phyloP scores from a whole-genome alignment of 345 rosid species.

The Euphorbia tirucalli region DNA sequence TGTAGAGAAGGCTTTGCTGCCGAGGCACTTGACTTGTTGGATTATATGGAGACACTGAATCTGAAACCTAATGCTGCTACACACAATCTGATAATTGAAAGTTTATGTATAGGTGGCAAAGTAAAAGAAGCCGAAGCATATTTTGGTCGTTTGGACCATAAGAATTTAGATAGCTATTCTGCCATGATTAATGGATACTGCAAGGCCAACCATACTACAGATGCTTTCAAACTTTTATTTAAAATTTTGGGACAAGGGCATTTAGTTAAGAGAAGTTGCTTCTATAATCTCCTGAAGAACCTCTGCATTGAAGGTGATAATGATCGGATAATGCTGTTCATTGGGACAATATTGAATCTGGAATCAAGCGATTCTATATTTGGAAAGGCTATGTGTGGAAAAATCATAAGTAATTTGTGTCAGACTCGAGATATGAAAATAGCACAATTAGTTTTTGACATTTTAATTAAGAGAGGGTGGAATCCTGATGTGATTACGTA shows the following conservation, averaged over 20 bases:
- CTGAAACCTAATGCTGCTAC: constrained; percentile 44
- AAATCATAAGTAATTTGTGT: constrained; percentile 47
- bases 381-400: constrained; percentile 39
- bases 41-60: constrained; percentile 38
- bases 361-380: constrained; percentile 45
- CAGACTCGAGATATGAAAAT: constrained; percentile 34
- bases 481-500: constrained; percentile 50
- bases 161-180: constrained; percentile 37
- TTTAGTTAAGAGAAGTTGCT: constrained; percentile 37
- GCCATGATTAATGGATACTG: constrained; percentile 68
- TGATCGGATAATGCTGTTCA: constrained; percentile 34
- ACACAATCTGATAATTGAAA: constrained; percentile 56
- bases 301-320: constrained; percentile 45
- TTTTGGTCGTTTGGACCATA: constrained; percentile 32
- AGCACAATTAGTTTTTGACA: constrained; percentile 46
- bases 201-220: constrained; percentile 35
- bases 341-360: constrained; percentile 39
- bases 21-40: constrained; percentile 33
- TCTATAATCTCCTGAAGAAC: constrained; percentile 44
- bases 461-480: constrained; percentile 34
- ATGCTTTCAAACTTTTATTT: constrained; percentile 47
- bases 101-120: constrained; percentile 57
- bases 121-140: constrained; percentile 60
- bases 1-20: constrained; percentile 45
- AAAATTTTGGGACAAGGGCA: constrained; percentile 26